These are phyloP conservation scores for Przewalskia tangutica DNA, from an alignment of 257 asterid species.

Conservation along the genomic window DNA sequence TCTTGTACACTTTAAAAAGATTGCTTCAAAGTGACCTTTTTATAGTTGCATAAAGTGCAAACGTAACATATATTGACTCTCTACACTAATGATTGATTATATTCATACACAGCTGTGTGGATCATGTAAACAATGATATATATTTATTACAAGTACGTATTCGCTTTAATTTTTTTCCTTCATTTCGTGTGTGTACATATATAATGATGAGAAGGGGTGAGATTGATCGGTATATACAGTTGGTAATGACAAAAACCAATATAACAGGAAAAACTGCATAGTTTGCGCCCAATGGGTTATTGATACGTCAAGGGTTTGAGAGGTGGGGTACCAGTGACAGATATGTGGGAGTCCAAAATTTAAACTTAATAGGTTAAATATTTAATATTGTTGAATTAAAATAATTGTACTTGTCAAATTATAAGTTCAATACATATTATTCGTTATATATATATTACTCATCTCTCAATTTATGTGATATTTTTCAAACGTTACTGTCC, in stretches of 20 bases:
- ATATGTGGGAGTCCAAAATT: background rate
- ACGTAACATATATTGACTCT: background rate
- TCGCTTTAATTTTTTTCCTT: background rate
- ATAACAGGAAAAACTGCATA: conserved; percentile 7
- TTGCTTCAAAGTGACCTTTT: conserved; percentile 10
- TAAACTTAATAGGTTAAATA: background rate
- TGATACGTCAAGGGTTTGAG: background rate
- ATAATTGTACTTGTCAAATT: background rate
- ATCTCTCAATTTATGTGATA: no score
- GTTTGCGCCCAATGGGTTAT: background rate
- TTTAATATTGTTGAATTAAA: background rate
- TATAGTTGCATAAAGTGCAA: conserved; percentile 24
- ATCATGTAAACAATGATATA: background rate
- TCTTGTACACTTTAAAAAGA: background rate
- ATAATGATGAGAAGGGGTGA: background rate
- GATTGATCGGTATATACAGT: background rate
- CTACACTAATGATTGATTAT: background rate
- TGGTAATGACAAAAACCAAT: conserved; percentile 7
- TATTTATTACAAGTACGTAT: background rate
- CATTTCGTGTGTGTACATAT: background rate
- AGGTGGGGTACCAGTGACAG: background rate
- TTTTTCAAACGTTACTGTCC: no score
- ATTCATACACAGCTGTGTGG: background rate
- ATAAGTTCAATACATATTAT: background rate
- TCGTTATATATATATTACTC: background rate